A percentile compares a stretch with the other conserved stretches of the same genome.
These are phyloP conservation scores for Wickerhamiella dianesei DNA, from an alignment of 805 yeast genomes.

Conservation along the genomic window DNA sequence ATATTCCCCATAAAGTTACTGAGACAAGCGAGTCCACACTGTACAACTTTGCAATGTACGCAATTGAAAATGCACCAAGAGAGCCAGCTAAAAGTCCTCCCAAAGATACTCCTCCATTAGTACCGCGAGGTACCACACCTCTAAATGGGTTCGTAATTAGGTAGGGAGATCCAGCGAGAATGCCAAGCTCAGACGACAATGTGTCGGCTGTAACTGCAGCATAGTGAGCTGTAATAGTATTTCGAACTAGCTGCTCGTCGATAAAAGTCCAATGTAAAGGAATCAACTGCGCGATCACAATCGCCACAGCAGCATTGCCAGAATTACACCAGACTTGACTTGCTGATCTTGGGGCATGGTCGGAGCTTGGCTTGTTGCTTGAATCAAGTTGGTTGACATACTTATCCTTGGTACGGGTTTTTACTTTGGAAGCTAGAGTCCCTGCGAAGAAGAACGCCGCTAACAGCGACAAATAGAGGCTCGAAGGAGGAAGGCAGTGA, in stretches of 20 bases:
- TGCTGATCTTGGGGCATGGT: slow-evolving; percentile 20
- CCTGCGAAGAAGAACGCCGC: slow-evolving; percentile 23
- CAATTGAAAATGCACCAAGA: slow-evolving; percentile 20
- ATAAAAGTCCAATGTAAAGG: background rate
- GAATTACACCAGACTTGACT: slow-evolving; percentile 26
- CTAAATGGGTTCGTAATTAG: slow-evolving; percentile 21
- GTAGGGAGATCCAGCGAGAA: slow-evolving; percentile 19
- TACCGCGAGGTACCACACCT: slow-evolving; percentile 25
- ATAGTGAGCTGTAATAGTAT: slow-evolving; percentile 17
- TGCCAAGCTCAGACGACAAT: slow-evolving; percentile 27
- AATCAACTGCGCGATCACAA: slow-evolving; percentile 3
- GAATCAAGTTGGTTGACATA: slow-evolving; percentile 16
- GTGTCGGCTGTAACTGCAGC: slow-evolving; percentile 26
- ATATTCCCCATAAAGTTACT: slow-evolving; percentile 15
- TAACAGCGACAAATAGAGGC: slow-evolving; percentile 18
- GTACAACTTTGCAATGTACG: slow-evolving; percentile 16
- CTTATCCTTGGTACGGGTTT: slow-evolving; percentile 21
- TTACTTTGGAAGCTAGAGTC: slow-evolving; percentile 23
- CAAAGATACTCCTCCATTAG: slow-evolving; percentile 26
- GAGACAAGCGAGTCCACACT: background rate
- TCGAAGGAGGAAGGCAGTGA: slow-evolving; percentile 23
- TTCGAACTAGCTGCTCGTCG: background rate
- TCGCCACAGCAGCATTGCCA: slow-evolving; percentile 19
- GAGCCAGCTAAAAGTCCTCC: slow-evolving; percentile 22
- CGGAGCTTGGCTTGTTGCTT: background rate